Evolutionary conservation across 805 yeast genomes (phyloP), one percentile per base, ranked within the genome.

Genomic region (Candida takata): DNA sequence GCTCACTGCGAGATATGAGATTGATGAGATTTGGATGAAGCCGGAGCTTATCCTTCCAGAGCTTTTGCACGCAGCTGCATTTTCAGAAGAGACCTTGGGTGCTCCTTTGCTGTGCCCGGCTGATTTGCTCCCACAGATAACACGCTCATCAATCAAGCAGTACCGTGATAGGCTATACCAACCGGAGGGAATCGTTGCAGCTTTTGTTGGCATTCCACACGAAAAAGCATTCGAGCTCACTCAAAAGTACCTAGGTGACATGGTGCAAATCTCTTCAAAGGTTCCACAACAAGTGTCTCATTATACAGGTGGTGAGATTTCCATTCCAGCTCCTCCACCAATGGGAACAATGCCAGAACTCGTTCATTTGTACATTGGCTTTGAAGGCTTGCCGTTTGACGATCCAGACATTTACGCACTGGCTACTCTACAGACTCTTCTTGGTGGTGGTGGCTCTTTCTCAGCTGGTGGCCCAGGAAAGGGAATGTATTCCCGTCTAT

Each of bases 401-500:
- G 79, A 83, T 54, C 85, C 84, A 14, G 97, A 92, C 49, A 77
- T 88, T 29, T 92, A 92, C 52, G 94, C 95, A 2, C 65, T 87
- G 27, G 96, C 97, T 2, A 78, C 87, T 1, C 67, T 92, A 39
- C 97, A 92, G 57, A 85, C 88, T 41, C 66, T 90, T 16, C 64
- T 92, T 11, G 98, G 98, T 29, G 97, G 97, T 25, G 98, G 97
- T 38, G 95, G 96, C 5, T 87, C 97, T 2, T 92, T 92, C 55
- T 80, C 94, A 14, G 97, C 98, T 8, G 98, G 98, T 46, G 98
- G 98, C 0, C 98, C 98, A 13, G 98, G 98, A 36, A 92, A 92
- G 60, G 98, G 98, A 4, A 88, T 92, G 97, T 92, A 87, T 57
- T 85, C 96, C 4, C 72, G 97, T 40, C 73, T 94, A 17, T 92